Conservation (phyloP, 164 flowering plant species). For the Stephania japonica region DNA sequence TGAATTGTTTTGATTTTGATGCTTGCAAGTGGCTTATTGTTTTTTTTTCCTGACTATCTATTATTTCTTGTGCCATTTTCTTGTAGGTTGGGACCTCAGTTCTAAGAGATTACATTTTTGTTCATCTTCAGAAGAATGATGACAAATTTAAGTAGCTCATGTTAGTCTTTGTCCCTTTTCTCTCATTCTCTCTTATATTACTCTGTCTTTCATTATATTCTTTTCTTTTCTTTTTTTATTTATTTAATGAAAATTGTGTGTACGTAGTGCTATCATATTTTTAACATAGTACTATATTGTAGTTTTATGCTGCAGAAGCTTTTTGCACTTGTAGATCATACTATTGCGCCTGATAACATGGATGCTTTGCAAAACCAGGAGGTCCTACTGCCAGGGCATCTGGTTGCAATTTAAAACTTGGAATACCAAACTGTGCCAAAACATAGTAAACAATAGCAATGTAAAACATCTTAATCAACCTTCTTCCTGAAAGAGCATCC, state of each 20-base stretch:
- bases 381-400: slow-evolving; percentile 79
- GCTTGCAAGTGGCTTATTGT: background rate
- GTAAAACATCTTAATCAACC: no score
- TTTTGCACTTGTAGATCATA: slow-evolving; percentile 79
- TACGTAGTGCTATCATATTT: slow-evolving; percentile 2
- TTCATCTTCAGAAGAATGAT: slow-evolving; percentile 60
- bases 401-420: slow-evolving; percentile 71
- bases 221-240: background rate
- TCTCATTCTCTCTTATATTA: background rate
- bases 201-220: background rate
- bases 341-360: slow-evolving; percentile 69
- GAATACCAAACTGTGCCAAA: no score
- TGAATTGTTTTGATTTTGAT: background rate
- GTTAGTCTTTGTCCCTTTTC: slow-evolving; percentile 35
- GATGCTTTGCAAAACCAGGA: slow-evolving; percentile 92
- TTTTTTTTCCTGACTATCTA: background rate
- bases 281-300: slow-evolving; percentile 13
- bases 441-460: no score
- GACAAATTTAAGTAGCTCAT: slow-evolving; percentile 91
- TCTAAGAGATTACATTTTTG: slow-evolving; percentile 59
- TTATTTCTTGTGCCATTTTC: slow-evolving; percentile 7
- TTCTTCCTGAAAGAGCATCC: no score
- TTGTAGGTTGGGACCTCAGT: slow-evolving; percentile 75
- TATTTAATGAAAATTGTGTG: background rate
- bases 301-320: slow-evolving; percentile 96